Base-by-base conservation (phyloP, 192 early-diverging fungal genomes). In the Obelidium mucronatum region DNA sequence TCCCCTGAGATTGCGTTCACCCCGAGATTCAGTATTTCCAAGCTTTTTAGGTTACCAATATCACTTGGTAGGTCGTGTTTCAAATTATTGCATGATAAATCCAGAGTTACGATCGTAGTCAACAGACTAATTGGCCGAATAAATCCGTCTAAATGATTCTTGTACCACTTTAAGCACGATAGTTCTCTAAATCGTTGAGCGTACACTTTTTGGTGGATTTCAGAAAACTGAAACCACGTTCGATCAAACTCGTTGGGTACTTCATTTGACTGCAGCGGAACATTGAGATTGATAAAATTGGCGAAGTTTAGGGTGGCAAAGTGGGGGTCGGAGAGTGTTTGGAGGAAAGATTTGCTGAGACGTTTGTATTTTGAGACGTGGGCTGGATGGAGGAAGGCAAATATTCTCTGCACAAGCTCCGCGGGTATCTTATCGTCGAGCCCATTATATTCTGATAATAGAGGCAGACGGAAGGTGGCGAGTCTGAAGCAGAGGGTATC, bases 231-330 rank as follows among this genome's bases (percentile, higher is more conserved):
- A 24, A 59, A 59, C 56, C 56, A 59, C 17, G 26, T 11, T 5
- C 56, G n/a, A 24, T 48, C 44, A 48, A 48, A 48, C 44, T 48
- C 44, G 44, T 48, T 6, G 0, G 19, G 8, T 48, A 59, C 11
- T 11, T 6, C 26, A 11, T 5, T 6, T 11, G 56, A 30, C 24
- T 5, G 11, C 13, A 31, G 24, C 24, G 6, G 6, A 11, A 24
- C 26, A 11, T 31, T 5, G 56, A 59, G 11, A 8, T 59, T n/a
- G 56, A 31, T 31, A 24, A 19, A 59, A 24, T 6, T n/a, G 8
- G 24, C 6, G 8, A 59, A 24, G 31, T 59, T 59, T n/a, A 59
- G 56, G 11, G 56, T 24, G 56, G 56, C 56, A 59, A 59, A 59
- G 56, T 59, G 56, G 6, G 56, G 56, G 24, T 59, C 56, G 8